Base-by-base conservation (phyloP, 148 eudicot species). In the Rhododendron vialii region DNA sequence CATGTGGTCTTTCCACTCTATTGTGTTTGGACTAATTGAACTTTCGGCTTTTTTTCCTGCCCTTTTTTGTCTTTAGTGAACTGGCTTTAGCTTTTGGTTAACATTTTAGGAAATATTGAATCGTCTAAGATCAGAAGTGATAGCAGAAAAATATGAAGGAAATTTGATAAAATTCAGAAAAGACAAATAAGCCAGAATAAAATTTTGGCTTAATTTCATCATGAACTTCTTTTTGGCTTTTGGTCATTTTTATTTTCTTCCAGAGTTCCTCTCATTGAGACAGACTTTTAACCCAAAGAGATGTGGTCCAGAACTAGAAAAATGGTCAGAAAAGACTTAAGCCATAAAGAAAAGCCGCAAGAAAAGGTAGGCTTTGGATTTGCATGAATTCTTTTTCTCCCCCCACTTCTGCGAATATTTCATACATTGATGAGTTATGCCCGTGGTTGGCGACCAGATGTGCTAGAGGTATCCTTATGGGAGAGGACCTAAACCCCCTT, bases 401-500 rank as follows among this genome's bases (percentile, higher is more conserved):
- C 82, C 82, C n/a, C 26, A 14, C 83, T 47, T 30, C 18, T 48
- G 50, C 13, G 9, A 53, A 28, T 80, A 80, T 83, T n/a, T 47
- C 11, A 65, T 43, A 41, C 53, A 3, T 43, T 41, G 77, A 83
- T 65, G 41, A 24, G 38, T 47, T 20, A 24, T 67, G 67, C 79
- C 22, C 18, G 4, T 86, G 35, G 78, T 80, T 69, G 84, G 83
- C 67, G 36, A 48, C 33, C 77, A 20, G 57, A 24, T 67, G 87
- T 48, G 73, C 26, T 83, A 30, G 79, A 81, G 67, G 36, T 12
- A 51, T 36, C 47, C 30, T 67, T 18, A 2, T 15, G 43, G 14
- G 28, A 69, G 67, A 48, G 35, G 59, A 83, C 14, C 4, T 38
- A 28, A 67, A 43, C n/a, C 45, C 75, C 83, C 59, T 71, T 28